Evolutionary conservation across 2,329 filamentous ascomycete species (phyloP), one percentile per base, ranked within the genome.

Genomic region (Aureobasidium lini): DNA sequence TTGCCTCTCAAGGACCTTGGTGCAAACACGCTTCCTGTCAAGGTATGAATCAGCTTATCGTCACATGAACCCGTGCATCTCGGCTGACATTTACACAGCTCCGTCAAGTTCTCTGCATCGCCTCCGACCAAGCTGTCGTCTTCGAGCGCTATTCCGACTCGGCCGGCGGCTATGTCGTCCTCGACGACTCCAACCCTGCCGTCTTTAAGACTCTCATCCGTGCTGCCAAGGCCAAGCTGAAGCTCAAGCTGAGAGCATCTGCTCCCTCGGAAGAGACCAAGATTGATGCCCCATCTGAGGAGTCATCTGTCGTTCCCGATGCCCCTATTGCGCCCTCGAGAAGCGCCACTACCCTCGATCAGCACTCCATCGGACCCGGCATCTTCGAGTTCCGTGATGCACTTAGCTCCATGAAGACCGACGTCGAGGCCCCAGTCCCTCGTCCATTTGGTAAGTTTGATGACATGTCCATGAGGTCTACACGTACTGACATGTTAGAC

Each of bases 121-220:
- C 84, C 36, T 70, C 79, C 49, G 80, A 84, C 69, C 79, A 83
- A 62, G 75, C 82, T 54, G 81, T 87, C 70, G 75, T 85, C 68
- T 86, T 97, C 68, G 92, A 97, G 78, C 90, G 94, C 66, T 99
- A 91, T 77, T 97, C 94, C 64, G 94, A 99, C 75, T 96, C 91
- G 64, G 89, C 90, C 64, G 87, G 81, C 47, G 79, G 85, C 64
- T 97, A 88, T 74, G 83, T 97, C 65, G 80, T 83, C 46, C 86
- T 99, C 62, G 88, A 96, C 72, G 79, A 84, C 63, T 79, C 80
- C 71, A 95, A 96, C 70, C 76, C 83, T 8, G 81, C 89, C 47
- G 89, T 95, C 69, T 99, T 96, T 81, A 97, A 96, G 80, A 94
- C 96, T 72, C 86, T 99, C 43, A 93, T 94, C 72, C 88, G 94